Conservation (phyloP, 164 flowering plant species). For the Magnolia changhungtana region DNA sequence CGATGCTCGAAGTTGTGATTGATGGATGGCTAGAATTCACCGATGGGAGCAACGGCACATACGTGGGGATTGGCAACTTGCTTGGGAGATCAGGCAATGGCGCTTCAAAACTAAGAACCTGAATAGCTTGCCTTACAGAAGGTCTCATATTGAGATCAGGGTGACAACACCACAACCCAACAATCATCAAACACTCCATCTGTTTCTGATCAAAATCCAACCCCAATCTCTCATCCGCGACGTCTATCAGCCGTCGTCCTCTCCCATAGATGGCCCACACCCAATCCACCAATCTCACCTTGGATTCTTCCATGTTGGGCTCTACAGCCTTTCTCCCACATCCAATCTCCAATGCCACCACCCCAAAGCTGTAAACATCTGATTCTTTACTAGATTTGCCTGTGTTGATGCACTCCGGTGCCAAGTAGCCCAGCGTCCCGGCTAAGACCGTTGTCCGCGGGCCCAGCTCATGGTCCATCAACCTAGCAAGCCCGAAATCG, state of each 20-base stretch:
- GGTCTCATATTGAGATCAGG: constrained; percentile 33
- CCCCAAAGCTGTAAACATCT: constrained; percentile 53
- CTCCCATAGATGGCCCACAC: constrained; percentile 40
- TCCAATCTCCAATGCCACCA: constrained; percentile 45
- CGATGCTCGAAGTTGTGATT: constrained; percentile 2
- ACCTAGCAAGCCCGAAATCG: constrained; percentile 15
- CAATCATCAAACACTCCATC: constrained; percentile 30
- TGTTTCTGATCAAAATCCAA: constrained; percentile 20
- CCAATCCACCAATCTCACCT: constrained; percentile 32
- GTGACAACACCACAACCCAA: constrained; percentile 45
- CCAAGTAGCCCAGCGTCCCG: constrained; percentile 53
- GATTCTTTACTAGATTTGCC: constrained; percentile 51
- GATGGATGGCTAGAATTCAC: not conserved
- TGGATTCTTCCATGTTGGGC: constrained; percentile 9
- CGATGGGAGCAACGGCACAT: not conserved
- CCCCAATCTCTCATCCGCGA: constrained; percentile 26
- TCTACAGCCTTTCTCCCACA: constrained; percentile 35
- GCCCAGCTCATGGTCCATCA: constrained; percentile 13
- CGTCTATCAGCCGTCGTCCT: constrained; percentile 20
- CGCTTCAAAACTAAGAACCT: constrained; percentile 21
- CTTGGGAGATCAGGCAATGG: constrained; percentile 27
- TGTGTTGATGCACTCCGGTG: constrained; percentile 36
- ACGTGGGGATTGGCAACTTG: constrained; percentile 16
- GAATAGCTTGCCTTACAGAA: constrained; percentile 27
- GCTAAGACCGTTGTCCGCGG: constrained; percentile 33